phyloP scores from a whole-genome alignment of 2,329 filamentous ascomycete genomes.

The Colletotrichum liriopes region DNA sequence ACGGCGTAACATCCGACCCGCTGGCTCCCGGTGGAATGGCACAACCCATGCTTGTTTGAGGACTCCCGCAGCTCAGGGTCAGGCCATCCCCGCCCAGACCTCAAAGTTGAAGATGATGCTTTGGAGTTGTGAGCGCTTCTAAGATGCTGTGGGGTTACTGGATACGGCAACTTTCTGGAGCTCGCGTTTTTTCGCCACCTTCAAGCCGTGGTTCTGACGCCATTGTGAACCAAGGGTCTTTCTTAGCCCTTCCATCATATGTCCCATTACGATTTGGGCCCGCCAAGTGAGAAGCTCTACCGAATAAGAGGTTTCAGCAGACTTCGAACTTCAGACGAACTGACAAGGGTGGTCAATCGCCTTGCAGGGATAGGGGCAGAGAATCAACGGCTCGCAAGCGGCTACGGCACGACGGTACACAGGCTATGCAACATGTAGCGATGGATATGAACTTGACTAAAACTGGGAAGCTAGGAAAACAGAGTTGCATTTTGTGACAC shows the following conservation, averaged over 20 bases:
- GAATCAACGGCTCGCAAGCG: background rate
- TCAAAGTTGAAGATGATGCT: conserved; percentile 1
- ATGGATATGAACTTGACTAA: background rate
- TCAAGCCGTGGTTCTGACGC: conserved; percentile 4
- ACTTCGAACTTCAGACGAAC: conserved; percentile 32
- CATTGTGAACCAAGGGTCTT: conserved; percentile 6
- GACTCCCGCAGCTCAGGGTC: background rate
- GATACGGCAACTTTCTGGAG: conserved; percentile 13
- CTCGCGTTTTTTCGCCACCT: background rate
- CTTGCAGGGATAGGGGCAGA: background rate
- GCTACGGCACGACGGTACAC: conserved; percentile 1
- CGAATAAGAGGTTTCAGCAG: conserved; percentile 27
- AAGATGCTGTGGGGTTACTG: background rate
- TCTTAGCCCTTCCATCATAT: conserved; percentile 17
- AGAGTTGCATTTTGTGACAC: background rate
- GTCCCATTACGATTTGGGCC: background rate
- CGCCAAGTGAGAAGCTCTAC: background rate
- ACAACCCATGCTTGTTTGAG: background rate
- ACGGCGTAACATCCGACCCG: background rate
- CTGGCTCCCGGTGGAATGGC: background rate
- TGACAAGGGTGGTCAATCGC: background rate
- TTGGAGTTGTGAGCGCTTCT: background rate
- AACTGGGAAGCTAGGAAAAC: too few relatives aligned
- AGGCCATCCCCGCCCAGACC: background rate
- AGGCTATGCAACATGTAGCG: background rate